A percentile compares a stretch with the other conserved stretches of the same genome.
Evolutionary conservation across 441 rosid genomes (phyloP).

Genomic region (Erodium moschatum): DNA sequence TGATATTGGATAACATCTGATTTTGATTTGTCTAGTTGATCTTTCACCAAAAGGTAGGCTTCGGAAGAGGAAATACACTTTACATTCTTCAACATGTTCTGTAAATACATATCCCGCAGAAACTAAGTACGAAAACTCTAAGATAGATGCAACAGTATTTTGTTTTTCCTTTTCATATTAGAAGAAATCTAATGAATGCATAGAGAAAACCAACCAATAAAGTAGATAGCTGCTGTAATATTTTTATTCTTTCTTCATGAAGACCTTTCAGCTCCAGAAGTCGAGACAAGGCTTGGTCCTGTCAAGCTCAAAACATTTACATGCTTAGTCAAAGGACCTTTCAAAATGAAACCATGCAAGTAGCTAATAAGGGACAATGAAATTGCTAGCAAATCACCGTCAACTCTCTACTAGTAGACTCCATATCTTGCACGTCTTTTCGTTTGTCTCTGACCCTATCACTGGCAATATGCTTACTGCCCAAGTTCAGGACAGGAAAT

Average conservation of each 20-base stretch:
- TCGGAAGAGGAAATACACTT: slow-evolving; percentile 65
- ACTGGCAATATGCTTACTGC: slow-evolving; percentile 49
- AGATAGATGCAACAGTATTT: not conserved
- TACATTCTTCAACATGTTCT: slow-evolving; percentile 69
- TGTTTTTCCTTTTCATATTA: slow-evolving; percentile 4
- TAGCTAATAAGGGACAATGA: slow-evolving; percentile 17
- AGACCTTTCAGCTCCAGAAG: slow-evolving; percentile 60
- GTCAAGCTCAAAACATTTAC: slow-evolving; percentile 26
- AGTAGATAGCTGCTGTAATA: slow-evolving; percentile 42
- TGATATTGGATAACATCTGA: slow-evolving; percentile 57
- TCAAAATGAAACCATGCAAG: slow-evolving; percentile 8
- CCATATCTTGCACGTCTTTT: slow-evolving; percentile 70
- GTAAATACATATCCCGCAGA: slow-evolving; percentile 29
- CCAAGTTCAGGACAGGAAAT: slow-evolving; percentile 62
- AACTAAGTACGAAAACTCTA: slow-evolving; percentile 5
- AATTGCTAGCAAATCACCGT: slow-evolving; percentile 36
- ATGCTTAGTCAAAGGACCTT: slow-evolving; percentile 14
- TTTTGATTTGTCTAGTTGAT: slow-evolving; percentile 71
- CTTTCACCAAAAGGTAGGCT: slow-evolving; percentile 48
- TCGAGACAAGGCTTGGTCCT: slow-evolving; percentile 66
- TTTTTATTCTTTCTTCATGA: slow-evolving; percentile 61
- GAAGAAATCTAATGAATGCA: slow-evolving; percentile 11
- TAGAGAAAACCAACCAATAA: slow-evolving; percentile 50
- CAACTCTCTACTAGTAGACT: slow-evolving; percentile 55
- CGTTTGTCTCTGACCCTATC: slow-evolving; percentile 66